These are phyloP conservation scores for Isabelozyma rhagii DNA, from an alignment of 805 yeast species.

Conservation along the genomic window DNA sequence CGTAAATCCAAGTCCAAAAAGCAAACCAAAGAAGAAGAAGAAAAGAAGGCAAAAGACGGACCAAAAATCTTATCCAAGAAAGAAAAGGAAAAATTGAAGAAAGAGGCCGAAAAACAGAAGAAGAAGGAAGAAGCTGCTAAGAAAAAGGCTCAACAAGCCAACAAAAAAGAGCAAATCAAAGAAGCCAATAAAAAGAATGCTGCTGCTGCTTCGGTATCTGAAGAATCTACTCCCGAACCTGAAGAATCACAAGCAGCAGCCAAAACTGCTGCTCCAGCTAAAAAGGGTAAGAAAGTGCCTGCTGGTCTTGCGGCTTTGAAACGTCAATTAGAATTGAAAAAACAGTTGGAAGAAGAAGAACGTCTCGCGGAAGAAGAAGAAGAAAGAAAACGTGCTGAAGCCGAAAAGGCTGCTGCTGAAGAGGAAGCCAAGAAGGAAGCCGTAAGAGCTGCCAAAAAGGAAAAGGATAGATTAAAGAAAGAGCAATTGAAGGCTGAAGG, in stretches of 20 bases:
- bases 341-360: constrained; percentile 84
- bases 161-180: constrained; percentile 55
- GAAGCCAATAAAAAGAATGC: constrained; percentile 45
- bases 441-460: constrained; percentile 66
- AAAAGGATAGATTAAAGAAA: constrained; percentile 78
- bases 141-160: constrained; percentile 71
- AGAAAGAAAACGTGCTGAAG: constrained; percentile 46
- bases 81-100: constrained; percentile 93
- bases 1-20: constrained; percentile 77
- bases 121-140: constrained; percentile 88
- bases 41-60: constrained; percentile 48
- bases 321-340: constrained; percentile 83
- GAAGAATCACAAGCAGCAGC: constrained; percentile 32
- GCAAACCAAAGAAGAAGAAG: constrained; percentile 62
- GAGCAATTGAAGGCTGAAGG: constrained; percentile 97
- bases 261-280: constrained; percentile 33
- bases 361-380: constrained; percentile 71
- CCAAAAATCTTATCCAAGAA: constrained; percentile 85
- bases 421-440: constrained; percentile 69
- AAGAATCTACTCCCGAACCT: constrained; percentile 32
- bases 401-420: constrained; percentile 46
- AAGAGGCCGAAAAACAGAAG: constrained; percentile 83
- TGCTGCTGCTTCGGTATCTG: constrained; percentile 21
- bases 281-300: constrained; percentile 75
- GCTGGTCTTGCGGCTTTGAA: constrained; percentile 91